These are phyloP conservation scores for Dujonia santamariae DNA, from an alignment of 1,139 yeast species.

Conservation along the genomic window DNA sequence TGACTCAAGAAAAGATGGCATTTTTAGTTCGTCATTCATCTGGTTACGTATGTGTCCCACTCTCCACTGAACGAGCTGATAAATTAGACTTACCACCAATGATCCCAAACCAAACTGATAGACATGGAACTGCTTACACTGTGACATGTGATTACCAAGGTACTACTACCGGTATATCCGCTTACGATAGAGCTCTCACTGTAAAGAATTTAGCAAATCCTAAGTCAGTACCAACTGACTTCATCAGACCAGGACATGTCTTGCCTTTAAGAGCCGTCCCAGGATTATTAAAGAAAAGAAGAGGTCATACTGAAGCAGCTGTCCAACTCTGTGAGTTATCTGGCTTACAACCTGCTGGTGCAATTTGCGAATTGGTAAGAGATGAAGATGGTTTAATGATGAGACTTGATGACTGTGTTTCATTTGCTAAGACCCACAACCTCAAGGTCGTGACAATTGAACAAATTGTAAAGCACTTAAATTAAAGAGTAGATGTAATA, in stretches of 20 bases:
- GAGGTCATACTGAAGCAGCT: slow-evolving; percentile 99
- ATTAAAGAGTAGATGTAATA: slow-evolving; percentile 4
- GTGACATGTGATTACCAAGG: slow-evolving; percentile 80
- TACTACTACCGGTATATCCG: slow-evolving; percentile 97
- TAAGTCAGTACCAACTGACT: slow-evolving; percentile 53
- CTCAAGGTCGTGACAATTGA: slow-evolving; percentile 81
- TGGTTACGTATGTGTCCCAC: slow-evolving; percentile 93
- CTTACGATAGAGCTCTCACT: slow-evolving; percentile 89
- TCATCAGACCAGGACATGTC: slow-evolving; percentile 90
- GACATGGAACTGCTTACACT: slow-evolving; percentile 97
- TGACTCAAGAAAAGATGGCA: slow-evolving; percentile 89
- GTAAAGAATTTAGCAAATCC: slow-evolving; percentile 69
- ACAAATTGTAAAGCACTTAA: slow-evolving; percentile 59
- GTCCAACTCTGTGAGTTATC: slow-evolving; percentile 81
- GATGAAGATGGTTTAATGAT: slow-evolving; percentile 96
- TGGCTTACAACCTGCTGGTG: slow-evolving; percentile 82
- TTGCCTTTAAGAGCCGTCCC: slow-evolving; percentile 90
- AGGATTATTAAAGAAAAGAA: slow-evolving; percentile 75
- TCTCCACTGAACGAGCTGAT: slow-evolving; percentile 77
- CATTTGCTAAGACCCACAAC: slow-evolving; percentile 59
- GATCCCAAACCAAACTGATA: slow-evolving; percentile 64
- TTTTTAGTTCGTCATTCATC: slow-evolving; percentile 85
- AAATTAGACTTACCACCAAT: slow-evolving; percentile 75
- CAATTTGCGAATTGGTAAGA: slow-evolving; percentile 89
- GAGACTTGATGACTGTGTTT: slow-evolving; percentile 81